Base-by-base conservation (phyloP, 1,284 basidiomycete species). In the Pseudozyma tsukubaensis region DNA sequence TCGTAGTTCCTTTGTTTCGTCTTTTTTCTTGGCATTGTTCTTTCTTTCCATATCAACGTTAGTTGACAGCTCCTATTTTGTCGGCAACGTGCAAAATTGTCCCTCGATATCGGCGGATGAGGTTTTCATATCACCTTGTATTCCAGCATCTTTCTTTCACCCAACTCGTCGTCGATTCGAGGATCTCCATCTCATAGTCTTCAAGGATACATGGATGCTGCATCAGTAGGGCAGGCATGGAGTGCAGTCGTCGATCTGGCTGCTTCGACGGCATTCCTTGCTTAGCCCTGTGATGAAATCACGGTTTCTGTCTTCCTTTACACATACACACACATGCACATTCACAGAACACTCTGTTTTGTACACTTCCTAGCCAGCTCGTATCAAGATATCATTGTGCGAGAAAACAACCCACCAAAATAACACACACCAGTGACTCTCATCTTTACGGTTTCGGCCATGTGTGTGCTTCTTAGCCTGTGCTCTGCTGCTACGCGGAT, bases 141-240 rank as follows among this genome's bases (percentile, higher is more conserved):
- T 54, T 55, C 50, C 60, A 63, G 60, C 60, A 63, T 63, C 57
- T 59, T 52, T 63, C 57, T 59, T 52, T 37, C 49, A 18, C 35
- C 35, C 14, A 50, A 29, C 11, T 14, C 16, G 12, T 24, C 42
- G 32, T 59, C 45, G 58, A 55, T 37, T 49, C 57, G 63, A 60
- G 64, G 44, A 50, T 51, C 40, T 45, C 14, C 21, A 12, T 42
- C 40, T 18, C 53, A 13, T 21, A 19, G 19, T 47, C 36, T 29
- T 6, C 6, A 29, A 29, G 35, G 21, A 13, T 13, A n/a, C 54
- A 29, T 5, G 44, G 43, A 7, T 13, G 8, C 29, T 13, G 16
- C 48, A 29, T 37, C 24, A 10, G 55, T 18, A 44, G n/a, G 43
- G 51, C 40, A 40, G 51, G 36, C 36, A 49, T 24, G 13, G 47